Evolutionary conservation across 1,284 basidiomycete genomes (phyloP).

Genomic region (Irpex sp.): DNA sequence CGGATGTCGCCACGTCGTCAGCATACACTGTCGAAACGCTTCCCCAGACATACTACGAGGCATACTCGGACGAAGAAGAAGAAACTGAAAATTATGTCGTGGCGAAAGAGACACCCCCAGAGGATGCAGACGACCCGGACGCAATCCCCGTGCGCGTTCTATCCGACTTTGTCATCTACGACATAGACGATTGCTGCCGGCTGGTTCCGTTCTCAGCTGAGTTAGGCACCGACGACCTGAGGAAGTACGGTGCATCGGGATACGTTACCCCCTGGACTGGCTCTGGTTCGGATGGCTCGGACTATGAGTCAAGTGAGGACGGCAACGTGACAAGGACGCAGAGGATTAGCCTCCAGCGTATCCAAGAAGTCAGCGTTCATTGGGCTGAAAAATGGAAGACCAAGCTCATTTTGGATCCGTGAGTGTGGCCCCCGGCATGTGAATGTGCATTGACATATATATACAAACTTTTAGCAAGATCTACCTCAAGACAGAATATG

Average conservation of each 20-base stretch:
- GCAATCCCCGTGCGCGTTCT: conserved; percentile 49
- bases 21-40: not conserved
- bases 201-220: conserved; percentile 31
- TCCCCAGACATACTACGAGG: not conserved
- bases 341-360: conserved; percentile 36
- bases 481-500: conserved; percentile 36
- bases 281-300: conserved; percentile 5
- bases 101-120: conserved; percentile 33
- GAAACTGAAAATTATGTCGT: conserved; percentile 8
- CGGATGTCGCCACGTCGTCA: not conserved
- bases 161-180: conserved; percentile 45
- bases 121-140: conserved; percentile 19
- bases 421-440: not conserved
- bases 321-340: conserved; percentile 21
- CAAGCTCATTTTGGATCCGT: conserved; percentile 3
- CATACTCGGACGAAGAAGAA: not conserved
- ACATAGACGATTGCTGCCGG: conserved; percentile 25
- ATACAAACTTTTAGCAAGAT: conserved; percentile 26
- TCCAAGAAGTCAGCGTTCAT: conserved; percentile 46
- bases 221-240: not conserved
- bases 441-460: not conserved
- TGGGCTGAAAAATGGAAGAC: conserved; percentile 17
- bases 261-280: conserved; percentile 27
- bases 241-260: conserved; percentile 26
- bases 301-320: conserved; percentile 20